Evolutionary conservation across 78 protist species (phyloP).

Genomic region (Chrysochromulina tobinii): DNA sequence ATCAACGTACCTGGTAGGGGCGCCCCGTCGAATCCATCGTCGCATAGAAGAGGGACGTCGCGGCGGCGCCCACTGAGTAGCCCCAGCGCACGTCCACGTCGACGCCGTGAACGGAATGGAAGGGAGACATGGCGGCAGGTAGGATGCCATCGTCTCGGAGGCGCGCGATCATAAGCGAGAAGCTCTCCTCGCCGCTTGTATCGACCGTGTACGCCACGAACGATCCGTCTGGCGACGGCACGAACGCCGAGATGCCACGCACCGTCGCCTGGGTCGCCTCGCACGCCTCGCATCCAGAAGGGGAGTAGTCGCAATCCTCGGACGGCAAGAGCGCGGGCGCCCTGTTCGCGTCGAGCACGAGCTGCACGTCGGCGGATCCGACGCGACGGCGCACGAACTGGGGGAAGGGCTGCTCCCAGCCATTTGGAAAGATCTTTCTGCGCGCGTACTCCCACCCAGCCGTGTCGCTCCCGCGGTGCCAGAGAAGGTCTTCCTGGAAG

Average conservation of each 20-base stretch:
- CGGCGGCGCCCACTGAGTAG: background rate
- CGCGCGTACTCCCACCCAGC: no score
- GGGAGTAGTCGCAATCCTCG: no score
- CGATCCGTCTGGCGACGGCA: background rate
- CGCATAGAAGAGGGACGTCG: background rate
- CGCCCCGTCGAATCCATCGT: background rate
- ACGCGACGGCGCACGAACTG: no score
- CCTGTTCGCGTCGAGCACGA: no score
- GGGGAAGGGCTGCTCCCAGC: no score
- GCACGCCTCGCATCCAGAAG: background rate
- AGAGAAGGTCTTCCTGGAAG: no score
- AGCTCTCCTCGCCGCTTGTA: background rate
- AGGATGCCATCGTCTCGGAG: no score
- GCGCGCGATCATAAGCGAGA: background rate
- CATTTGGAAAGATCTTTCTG: no score
- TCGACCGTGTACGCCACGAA: slow-evolving; percentile 6
- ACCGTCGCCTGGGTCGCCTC: background rate
- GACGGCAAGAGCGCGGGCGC: no score
- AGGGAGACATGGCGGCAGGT: no score
- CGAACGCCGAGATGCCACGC: background rate
- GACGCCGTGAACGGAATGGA: background rate
- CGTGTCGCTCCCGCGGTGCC: no score
- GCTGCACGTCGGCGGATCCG: no score
- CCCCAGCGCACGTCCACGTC: slow-evolving; percentile 1
- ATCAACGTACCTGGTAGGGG: background rate